phyloP scores from a whole-genome alignment of 768 basidiomycete genomes.

The Suillus decipiens region DNA sequence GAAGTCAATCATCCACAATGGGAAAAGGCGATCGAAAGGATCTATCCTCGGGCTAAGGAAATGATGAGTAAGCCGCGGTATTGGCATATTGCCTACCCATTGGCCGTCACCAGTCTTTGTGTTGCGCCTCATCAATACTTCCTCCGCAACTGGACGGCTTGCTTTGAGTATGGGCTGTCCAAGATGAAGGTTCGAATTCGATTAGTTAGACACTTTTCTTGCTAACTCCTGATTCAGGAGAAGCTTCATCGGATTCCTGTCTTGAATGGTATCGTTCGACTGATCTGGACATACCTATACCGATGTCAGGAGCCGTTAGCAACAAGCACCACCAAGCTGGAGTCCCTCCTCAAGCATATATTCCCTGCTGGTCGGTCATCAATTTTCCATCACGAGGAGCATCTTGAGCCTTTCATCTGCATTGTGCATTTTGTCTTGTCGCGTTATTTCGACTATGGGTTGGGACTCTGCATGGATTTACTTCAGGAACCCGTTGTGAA shows the following conservation, averaged over 20 bases:
- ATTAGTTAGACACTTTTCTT: constrained; percentile 7
- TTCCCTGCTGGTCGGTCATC: constrained; percentile 70
- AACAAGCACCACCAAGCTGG: constrained; percentile 78
- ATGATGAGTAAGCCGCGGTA: constrained; percentile 90
- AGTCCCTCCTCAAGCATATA: constrained; percentile 71
- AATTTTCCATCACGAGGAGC: constrained; percentile 71
- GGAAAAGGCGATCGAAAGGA: constrained; percentile 87
- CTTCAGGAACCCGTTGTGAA: constrained; percentile 67
- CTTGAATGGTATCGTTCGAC: constrained; percentile 79
- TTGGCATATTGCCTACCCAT: constrained; percentile 84
- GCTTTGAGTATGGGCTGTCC: constrained; percentile 68
- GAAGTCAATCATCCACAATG: constrained; percentile 95
- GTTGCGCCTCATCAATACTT: constrained; percentile 87
- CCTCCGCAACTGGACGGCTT: constrained; percentile 75
- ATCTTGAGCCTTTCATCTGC: constrained; percentile 73
- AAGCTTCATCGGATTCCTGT: constrained; percentile 67
- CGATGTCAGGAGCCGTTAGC: constrained; percentile 86
- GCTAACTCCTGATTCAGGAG: constrained; percentile 53
- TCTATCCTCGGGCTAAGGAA: constrained; percentile 79
- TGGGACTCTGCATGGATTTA: constrained; percentile 78
- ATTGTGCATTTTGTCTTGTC: constrained; percentile 82
- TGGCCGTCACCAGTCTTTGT: constrained; percentile 81
- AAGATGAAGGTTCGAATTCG: constrained; percentile 71
- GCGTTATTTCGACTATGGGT: constrained; percentile 83
- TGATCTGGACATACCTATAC: constrained; percentile 95